Evolutionary conservation across 1,284 basidiomycete genomes (phyloP).

Genomic region (Fomes fomentarius): DNA sequence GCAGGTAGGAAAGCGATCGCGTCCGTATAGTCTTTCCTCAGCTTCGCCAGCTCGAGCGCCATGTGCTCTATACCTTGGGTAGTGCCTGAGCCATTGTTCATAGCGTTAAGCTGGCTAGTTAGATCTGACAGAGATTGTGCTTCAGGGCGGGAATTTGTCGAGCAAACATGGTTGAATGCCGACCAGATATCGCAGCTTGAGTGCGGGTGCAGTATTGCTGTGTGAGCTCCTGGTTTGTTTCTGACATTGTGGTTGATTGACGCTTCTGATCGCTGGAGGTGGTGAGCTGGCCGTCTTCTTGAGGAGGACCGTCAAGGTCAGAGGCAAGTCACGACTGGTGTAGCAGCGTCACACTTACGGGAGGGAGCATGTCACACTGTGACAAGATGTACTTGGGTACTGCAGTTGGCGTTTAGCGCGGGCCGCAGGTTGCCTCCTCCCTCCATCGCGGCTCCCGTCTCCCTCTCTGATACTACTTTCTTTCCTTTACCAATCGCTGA

Average conservation of each 20-base stretch:
- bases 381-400: slow-evolving; percentile 12
- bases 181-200: slow-evolving; percentile 49
- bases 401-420: background rate
- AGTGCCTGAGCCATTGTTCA: slow-evolving; percentile 15
- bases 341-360: slow-evolving; percentile 1
- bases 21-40: slow-evolving; percentile 62
- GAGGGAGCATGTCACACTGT: slow-evolving; percentile 4
- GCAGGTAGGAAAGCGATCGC: slow-evolving; percentile 65
- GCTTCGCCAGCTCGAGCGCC: slow-evolving; percentile 40
- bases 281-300: too few relatives aligned
- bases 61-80: slow-evolving; percentile 27
- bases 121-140: slow-evolving; percentile 39
- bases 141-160: slow-evolving; percentile 13
- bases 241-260: slow-evolving; percentile 29
- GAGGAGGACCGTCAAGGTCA: background rate
- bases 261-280: too few relatives aligned
- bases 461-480: background rate
- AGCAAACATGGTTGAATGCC: slow-evolving; percentile 29
- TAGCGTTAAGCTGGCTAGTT: slow-evolving; percentile 38
- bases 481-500: background rate
- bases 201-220: slow-evolving; percentile 51
- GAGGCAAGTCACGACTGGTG: background rate
- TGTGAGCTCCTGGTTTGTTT: slow-evolving; percentile 40
- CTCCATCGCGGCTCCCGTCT: slow-evolving; percentile 12
- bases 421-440: slow-evolving; percentile 19